Evolutionary conservation across 2,329 filamentous ascomycete species (phyloP), one percentile per base, ranked within the genome.

Genomic region (Alternaria panax): DNA sequence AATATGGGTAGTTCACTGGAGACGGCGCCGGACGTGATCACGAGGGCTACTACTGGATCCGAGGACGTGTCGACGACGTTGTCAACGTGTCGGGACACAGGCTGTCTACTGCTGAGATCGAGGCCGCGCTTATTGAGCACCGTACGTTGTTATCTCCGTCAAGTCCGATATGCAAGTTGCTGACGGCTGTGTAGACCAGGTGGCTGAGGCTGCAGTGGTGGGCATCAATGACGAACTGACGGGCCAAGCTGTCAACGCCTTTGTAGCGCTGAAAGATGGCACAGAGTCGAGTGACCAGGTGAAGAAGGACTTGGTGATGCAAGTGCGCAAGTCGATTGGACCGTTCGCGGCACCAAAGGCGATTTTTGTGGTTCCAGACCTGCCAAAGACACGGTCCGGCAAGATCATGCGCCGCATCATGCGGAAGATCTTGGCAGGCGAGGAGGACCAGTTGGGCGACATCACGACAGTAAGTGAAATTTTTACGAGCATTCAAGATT

Each of bases 41-140:
- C 80, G 95, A 99, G 74, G 95, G 95, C 57, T 99, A 97, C 85
- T 99, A 98, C 88, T 99, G 95, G 95, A 99, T 99, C 78, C 92
- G 95, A 64, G 95, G 95, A 67, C 93, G 95, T 80, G 95, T 99
- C 53, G 95, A 99, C 76, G 95, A 99, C 74, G 95, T 99, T 42
- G 94, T 99, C 79, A 99, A 99, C 80, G 95, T 99, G 63, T 95
- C 91, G 70, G 95, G 95, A 27, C 95, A 99, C 81, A 90, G 95
- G 78, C 86, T 99, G 64, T 98, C 94, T 16, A 99, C 95, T 9
- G 94, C 95, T 34, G 95, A 99, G 80, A 99, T 99, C 67, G 95
- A 99, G 82, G 95, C 95, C 27, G 95, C 95, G 18, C 88, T 99
- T 48, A 90, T 99, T 68, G 94, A 98, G 84, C 93, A 98, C 79